Percentiles rank a stretch among this genome's conserved stretches.
Conservation (phyloP, 139 green algal genomes). For the Ettlia oleoabundans region DNA sequence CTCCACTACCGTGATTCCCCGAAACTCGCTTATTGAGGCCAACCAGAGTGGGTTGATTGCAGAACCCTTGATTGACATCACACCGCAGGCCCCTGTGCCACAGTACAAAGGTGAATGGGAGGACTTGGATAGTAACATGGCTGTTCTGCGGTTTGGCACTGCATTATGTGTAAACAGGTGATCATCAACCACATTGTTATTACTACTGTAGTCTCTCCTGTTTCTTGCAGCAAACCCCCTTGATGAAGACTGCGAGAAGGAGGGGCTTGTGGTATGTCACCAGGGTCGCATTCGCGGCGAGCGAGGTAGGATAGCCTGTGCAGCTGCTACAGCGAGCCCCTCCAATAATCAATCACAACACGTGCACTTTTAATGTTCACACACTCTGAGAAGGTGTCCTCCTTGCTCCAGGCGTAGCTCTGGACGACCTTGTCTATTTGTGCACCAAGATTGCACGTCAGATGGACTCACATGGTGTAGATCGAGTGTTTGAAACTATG, state of each 20-base stretch:
- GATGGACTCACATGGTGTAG: conserved; percentile 72
- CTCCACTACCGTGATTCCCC: conserved; percentile 88
- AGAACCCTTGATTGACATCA: conserved; percentile 98
- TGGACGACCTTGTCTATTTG: conserved; percentile 98
- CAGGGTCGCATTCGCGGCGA: conserved; percentile 85
- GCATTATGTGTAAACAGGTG: not conserved
- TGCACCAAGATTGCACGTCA: conserved; percentile 86
- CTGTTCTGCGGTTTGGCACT: not conserved
- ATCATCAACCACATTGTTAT: no score
- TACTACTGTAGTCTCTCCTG: not conserved
- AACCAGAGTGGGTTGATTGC: conserved; percentile 98
- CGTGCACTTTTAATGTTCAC: no score
- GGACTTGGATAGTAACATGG: no score
- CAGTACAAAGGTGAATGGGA: conserved; percentile 56
- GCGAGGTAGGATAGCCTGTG: conserved; percentile 54
- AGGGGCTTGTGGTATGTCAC: conserved; percentile 93
- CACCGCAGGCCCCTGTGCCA: conserved; percentile 83
- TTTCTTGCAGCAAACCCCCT: conserved; percentile 63
- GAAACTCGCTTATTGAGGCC: conserved; percentile 92
- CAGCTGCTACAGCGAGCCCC: no score
- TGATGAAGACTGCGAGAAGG: conserved; percentile 81
- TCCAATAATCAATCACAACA: no score
- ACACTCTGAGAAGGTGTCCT: no score
- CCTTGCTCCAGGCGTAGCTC: conserved; percentile 72
- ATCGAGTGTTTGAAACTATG: conserved; percentile 82